Conservation (phyloP, 1,139 yeast genomes). For the Geotrichum citri-aurantii region DNA sequence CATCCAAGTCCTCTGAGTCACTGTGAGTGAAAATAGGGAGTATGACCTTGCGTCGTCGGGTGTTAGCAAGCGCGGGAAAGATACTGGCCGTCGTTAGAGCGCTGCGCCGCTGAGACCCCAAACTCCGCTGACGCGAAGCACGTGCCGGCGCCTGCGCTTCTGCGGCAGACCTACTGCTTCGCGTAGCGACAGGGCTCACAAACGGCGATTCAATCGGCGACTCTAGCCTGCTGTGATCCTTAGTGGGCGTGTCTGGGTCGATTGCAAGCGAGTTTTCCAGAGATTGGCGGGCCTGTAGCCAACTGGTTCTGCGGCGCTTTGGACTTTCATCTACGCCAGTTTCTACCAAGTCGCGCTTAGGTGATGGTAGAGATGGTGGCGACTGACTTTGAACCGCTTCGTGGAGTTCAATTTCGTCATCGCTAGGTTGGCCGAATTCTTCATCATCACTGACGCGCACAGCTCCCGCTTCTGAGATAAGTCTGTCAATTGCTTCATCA, state of each 20-base stretch:
- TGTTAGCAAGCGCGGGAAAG: not conserved
- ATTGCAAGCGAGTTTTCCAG: not conserved
- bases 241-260: not conserved
- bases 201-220: not conserved
- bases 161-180: not conserved
- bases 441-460: not conserved
- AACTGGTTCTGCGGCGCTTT: constrained; percentile 2
- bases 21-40: not conserved
- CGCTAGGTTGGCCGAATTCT: not conserved
- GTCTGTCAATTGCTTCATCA: constrained; percentile 1
- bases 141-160: not conserved
- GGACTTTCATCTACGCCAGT: constrained; percentile 10
- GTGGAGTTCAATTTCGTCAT: constrained; percentile 4
- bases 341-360: not conserved
- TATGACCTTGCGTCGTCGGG: not conserved
- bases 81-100: not conserved
- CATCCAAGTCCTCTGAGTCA: not conserved
- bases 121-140: not conserved
- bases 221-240: constrained; percentile 1
- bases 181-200: not conserved
- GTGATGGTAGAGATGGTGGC: constrained; percentile 2
- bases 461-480: not conserved
- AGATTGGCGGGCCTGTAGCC: not conserved
- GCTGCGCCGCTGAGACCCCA: not conserved
- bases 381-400: constrained; percentile 2